Evolutionary conservation across 2,329 filamentous ascomycete genomes (phyloP).

Genomic region (Alternaria incomplexa): DNA sequence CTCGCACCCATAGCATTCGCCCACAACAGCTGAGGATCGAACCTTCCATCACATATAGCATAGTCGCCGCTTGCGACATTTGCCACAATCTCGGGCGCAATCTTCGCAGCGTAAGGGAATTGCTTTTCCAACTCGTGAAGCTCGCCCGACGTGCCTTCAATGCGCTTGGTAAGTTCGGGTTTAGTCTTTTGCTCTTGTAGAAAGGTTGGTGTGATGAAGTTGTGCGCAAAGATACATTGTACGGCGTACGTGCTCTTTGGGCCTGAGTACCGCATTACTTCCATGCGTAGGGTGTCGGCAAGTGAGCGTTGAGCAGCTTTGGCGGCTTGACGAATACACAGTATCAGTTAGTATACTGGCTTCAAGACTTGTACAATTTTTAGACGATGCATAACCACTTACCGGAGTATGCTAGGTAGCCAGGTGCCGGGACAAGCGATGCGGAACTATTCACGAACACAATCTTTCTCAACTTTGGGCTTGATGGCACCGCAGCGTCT

Average conservation of each 20-base stretch:
- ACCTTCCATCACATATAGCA: slow-evolving; percentile 25
- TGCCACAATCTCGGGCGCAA: slow-evolving; percentile 26
- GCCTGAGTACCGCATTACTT: slow-evolving; percentile 16
- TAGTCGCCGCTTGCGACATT: slow-evolving; percentile 30
- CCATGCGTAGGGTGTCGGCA: slow-evolving; percentile 36
- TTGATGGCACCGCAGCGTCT: not conserved
- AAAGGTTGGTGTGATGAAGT: slow-evolving; percentile 32
- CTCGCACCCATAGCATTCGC: slow-evolving; percentile 30
- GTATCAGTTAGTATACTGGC: not conserved
- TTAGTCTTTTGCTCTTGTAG: slow-evolving; percentile 35
- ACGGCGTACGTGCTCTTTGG: slow-evolving; percentile 26
- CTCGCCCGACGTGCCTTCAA: slow-evolving; percentile 19
- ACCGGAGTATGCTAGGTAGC: not conserved
- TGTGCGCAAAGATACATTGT: slow-evolving; percentile 32
- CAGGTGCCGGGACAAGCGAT: not conserved
- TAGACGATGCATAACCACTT: not conserved
- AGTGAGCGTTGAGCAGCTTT: slow-evolving; percentile 21
- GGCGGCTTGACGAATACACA: not conserved
- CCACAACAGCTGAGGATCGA: slow-evolving; percentile 22
- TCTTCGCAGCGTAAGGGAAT: slow-evolving; percentile 27
- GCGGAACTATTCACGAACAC: not conserved
- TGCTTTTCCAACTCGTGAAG: slow-evolving; percentile 15
- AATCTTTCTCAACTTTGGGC: not conserved
- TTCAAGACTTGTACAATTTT: not conserved
- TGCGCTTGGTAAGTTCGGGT: slow-evolving; percentile 32